These are phyloP conservation scores for Paecilomyces variotii DNA, from an alignment of 2,329 filamentous ascomycete genomes.

Conservation along the genomic window DNA sequence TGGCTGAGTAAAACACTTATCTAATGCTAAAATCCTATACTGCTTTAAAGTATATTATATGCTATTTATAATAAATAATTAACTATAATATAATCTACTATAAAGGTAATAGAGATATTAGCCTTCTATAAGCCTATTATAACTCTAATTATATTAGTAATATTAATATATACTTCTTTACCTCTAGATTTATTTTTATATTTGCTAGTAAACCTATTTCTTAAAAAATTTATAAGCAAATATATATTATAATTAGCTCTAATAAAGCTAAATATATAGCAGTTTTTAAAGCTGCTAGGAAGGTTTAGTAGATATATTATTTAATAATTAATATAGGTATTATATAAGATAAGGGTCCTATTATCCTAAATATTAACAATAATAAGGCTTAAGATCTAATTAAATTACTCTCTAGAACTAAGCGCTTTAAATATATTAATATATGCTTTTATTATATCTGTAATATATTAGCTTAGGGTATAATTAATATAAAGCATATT, in stretches of 20 bases:
- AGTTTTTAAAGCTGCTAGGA: not conserved
- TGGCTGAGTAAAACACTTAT: not conserved
- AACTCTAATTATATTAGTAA: not conserved
- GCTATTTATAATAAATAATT: not conserved
- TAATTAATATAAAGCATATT: not conserved
- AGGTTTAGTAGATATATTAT: too few relatives aligned
- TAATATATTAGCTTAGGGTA: not conserved
- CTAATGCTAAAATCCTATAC: not conserved
- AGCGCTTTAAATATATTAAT: too few relatives aligned
- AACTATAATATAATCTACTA: not conserved
- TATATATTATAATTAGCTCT: not conserved
- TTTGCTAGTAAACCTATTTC: not conserved
- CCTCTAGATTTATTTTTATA: too few relatives aligned
- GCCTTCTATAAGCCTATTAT: not conserved
- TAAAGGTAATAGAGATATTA: not conserved
- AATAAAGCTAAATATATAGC: not conserved
- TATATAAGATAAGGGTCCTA: too few relatives aligned
- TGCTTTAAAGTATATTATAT: not conserved
- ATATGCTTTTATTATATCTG: too few relatives aligned
- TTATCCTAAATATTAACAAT: too few relatives aligned
- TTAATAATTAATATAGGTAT: too few relatives aligned
- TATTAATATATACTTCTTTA: too few relatives aligned
- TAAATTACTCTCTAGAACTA: too few relatives aligned
- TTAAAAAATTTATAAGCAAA: not conserved
- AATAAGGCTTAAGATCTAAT: too few relatives aligned